Conservation (phyloP, 768 basidiomycete species). For the Boletus patriciae region DNA sequence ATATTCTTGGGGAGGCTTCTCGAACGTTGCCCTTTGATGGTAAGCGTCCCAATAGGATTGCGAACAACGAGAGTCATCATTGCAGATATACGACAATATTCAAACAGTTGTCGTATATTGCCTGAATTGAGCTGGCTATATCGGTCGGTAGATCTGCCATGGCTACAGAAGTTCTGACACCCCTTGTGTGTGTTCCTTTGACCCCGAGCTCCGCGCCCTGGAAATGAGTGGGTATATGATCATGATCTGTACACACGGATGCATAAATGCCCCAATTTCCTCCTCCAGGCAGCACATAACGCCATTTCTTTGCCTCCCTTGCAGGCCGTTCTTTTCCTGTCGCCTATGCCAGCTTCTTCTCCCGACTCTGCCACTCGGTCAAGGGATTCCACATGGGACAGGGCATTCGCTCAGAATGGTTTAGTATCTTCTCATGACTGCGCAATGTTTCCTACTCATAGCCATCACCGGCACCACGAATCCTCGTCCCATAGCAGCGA, state of each 20-base stretch:
- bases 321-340: slow-evolving; percentile 22
- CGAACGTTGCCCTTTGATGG: slow-evolving; percentile 12
- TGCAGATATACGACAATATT: slow-evolving; percentile 25
- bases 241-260: slow-evolving; percentile 36
- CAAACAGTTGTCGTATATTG: slow-evolving; percentile 33
- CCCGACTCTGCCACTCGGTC: slow-evolving; percentile 29
- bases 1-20: slow-evolving; percentile 45
- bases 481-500: slow-evolving; percentile 27
- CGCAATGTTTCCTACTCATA: slow-evolving; percentile 34
- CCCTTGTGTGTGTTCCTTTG: slow-evolving; percentile 39
- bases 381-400: slow-evolving; percentile 38
- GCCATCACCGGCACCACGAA: slow-evolving; percentile 27
- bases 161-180: slow-evolving; percentile 36
- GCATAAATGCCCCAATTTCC: slow-evolving; percentile 37
- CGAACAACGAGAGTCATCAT: slow-evolving; percentile 18
- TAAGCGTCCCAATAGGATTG: slow-evolving; percentile 33
- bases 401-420: slow-evolving; percentile 39
- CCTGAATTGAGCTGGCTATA: slow-evolving; percentile 33
- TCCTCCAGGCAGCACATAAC: slow-evolving; percentile 25
- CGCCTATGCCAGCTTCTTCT: slow-evolving; percentile 32
- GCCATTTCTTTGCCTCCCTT: slow-evolving; percentile 23
- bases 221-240: slow-evolving; percentile 41
- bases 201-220: slow-evolving; percentile 42
- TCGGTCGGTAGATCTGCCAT: slow-evolving; percentile 40
- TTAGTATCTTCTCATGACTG: slow-evolving; percentile 37